Base-by-base conservation (phyloP, 306 rosid genomes). In the Mimosa pudica region DNA sequence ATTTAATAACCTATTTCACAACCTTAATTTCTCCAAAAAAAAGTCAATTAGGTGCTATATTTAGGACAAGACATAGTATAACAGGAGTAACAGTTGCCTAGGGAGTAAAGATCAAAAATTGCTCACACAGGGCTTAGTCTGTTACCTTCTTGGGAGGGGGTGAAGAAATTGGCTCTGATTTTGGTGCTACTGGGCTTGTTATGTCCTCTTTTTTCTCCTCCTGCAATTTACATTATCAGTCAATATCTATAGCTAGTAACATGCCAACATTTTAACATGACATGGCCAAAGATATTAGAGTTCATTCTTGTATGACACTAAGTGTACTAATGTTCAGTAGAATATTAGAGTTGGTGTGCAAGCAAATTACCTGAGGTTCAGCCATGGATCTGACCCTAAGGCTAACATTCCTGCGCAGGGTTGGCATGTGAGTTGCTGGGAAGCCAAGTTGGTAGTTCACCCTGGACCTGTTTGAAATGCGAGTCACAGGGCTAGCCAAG, bases 361-460 rank as follows among this genome's bases (percentile, higher is more conserved):
- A 35, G 2, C 10, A 35, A 35, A 8, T 82, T 82, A 84, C 92
- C 90, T 84, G 14, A 48, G 16, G 52, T 14, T 48, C 82, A 33
- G 89, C 83, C 86, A 67, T 86, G 68, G 83, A 78, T 12, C 88
- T 51, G 48, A 86, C 89, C 8, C 70, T 77, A 2, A 86, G 32
- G 54, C 32, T 7, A 30, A 57, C 79, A 79, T 47, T 78, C 68
- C 85, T 88, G 42, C 70, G 74, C 6, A 38, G 6, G 67, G 17
- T 35, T 0, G 84, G 78, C 46, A 11, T 33, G 64, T 67, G 55
- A 1, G 60, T 7, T 17, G 83, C 71, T 41, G 90, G 90, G 46
- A 70, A 20, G 7, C 48, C 71, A 55, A 69, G 67, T 13, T 73
- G 88, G 78, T 76, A 85, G 78, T 52, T 88, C 35, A 83, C 80